A percentile compares a stretch with the other conserved stretches of the same genome.
These are phyloP conservation scores for Colletotrichum godetiae DNA, from an alignment of 2,329 filamentous ascomycete genomes.

Conservation along the genomic window DNA sequence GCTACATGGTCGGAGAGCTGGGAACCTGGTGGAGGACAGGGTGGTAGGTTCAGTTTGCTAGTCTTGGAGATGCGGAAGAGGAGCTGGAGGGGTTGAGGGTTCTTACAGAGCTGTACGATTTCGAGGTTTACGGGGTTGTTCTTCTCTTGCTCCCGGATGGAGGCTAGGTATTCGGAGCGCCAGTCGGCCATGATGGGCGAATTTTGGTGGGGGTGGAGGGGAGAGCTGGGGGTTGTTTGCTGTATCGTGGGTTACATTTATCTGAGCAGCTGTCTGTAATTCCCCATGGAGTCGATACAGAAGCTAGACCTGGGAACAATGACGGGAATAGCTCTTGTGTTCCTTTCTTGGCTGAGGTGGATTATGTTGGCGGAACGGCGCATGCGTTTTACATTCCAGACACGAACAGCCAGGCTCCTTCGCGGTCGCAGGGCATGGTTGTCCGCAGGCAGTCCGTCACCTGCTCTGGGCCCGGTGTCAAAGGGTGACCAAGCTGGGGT, in stretches of 20 bases:
- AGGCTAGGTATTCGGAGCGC: constrained; percentile 83
- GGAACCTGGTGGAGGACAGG: constrained; percentile 60
- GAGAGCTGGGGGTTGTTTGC: not conserved
- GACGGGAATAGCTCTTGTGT: not conserved
- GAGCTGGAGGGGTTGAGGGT: constrained; percentile 9
- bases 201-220: not conserved
- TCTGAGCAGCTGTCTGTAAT: not conserved
- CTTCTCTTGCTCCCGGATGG: constrained; percentile 77
- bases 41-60: not conserved
- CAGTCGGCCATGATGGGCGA: constrained; percentile 69
- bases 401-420: not conserved
- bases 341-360: not conserved
- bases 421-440: not conserved
- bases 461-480: not conserved
- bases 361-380: not conserved
- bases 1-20: constrained; percentile 75
- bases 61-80: not conserved
- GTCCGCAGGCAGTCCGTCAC: not conserved
- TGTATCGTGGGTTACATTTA: not conserved
- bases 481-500: not conserved
- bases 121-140: constrained; percentile 71
- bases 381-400: not conserved
- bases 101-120: constrained; percentile 83
- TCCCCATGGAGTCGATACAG: not conserved
- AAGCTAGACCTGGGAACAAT: not conserved